A percentile compares a stretch with the other conserved stretches of the same genome.
These are phyloP conservation scores for Passiflora organensis DNA, from an alignment of 345 rosid genomes.

Conservation along the genomic window DNA sequence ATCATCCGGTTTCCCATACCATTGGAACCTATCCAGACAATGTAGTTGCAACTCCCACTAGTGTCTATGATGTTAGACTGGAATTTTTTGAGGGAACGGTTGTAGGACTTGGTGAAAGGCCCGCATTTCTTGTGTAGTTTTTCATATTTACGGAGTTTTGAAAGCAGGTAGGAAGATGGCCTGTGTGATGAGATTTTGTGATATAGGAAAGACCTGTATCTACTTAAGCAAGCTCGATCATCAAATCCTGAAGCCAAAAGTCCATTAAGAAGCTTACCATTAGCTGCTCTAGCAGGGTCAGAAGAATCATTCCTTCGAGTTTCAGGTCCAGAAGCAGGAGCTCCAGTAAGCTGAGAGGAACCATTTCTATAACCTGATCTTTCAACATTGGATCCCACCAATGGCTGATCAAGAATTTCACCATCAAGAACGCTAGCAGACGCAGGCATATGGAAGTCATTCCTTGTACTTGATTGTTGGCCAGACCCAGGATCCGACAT, in stretches of 20 bases:
- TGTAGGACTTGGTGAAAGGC: slow-evolving; percentile 6
- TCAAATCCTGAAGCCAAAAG: slow-evolving; percentile 1
- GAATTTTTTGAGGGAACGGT: background rate
- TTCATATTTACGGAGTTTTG: background rate
- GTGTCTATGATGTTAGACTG: background rate
- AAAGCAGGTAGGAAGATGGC: slow-evolving; percentile 14
- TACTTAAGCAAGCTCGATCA: slow-evolving; percentile 1
- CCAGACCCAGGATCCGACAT: no score
- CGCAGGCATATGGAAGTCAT: no score
- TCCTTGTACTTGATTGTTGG: no score
- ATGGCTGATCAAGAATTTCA: no score
- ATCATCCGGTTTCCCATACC: slow-evolving; percentile 18
- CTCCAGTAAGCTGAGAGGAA: no score
- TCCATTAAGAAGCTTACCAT: background rate
- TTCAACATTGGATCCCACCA: no score
- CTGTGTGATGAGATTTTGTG: background rate
- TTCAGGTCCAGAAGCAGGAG: background rate
- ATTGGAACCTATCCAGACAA: background rate
- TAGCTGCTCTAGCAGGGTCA: background rate
- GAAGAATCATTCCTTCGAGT: background rate
- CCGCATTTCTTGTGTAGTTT: background rate
- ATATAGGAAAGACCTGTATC: background rate
- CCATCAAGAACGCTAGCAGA: no score
- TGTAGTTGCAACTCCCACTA: background rate
- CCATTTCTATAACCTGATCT: no score